Base-by-base conservation (phyloP, 1,284 basidiomycete genomes). In the Boletellus sp. region DNA sequence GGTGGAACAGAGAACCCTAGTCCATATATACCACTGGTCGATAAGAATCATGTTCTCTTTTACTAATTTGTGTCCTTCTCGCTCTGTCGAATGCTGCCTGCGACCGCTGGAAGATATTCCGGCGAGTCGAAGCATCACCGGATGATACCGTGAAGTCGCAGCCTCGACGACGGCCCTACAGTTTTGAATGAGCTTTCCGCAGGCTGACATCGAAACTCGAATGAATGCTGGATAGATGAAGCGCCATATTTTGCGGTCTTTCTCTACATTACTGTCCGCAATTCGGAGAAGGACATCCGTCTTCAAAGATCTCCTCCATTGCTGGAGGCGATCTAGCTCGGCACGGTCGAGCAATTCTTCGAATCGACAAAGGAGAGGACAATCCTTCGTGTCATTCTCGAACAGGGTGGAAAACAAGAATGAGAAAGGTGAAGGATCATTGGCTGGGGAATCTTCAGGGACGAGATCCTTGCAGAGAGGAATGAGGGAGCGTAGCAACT, bases 1-100 rank as follows among this genome's bases (percentile, higher is more conserved):
- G 1, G 89, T 93, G 14, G 87, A 80, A 56, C 88, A 93, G 6
- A 94, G 73, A 9, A 89, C 76, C 50, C 89, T 87, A 39, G 92
- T 76, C 84, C 91, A 95, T 22, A 85, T 73, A 50, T 88, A 80
- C 94, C 93, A 97, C 63, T 95, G 91, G 38, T 88, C 84, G 19
- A 93, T 80, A 30, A 86, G 68, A 8, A 72, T 65, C 52, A 73
- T 77, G 47, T 83, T 80, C 21, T 94, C 91, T 19, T 74, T 70
- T 4, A 83, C 67, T n/a, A 74, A 47, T 41, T 72, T 77, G 17
- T 69, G 50, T 0, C 75, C 76, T 46, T 83, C 79, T 43, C 71
- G 73, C 37, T 82, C 82, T 1, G 60, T 53, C 13, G 60, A 53
- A 4, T 78, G 74, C 17, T 60, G 60, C 25, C 40, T 42, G 33